Conservation (phyloP, 495 filamentous ascomycete species). For the Thozetella sp. region DNA sequence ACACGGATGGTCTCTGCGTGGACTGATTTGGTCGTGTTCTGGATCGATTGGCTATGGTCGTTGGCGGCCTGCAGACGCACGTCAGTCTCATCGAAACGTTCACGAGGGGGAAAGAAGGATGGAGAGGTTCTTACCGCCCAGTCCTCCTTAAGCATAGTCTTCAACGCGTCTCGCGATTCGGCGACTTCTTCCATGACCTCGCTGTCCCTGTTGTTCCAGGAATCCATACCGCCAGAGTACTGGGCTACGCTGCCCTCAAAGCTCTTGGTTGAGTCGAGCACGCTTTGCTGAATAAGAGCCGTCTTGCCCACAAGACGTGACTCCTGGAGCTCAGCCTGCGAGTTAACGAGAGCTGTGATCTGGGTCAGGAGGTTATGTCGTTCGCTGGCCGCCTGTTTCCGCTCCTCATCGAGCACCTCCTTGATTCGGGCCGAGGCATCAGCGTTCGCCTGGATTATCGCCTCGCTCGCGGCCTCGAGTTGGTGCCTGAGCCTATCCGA, state of each 20-base stretch:
- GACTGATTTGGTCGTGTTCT: constrained; percentile 79
- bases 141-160: constrained; percentile 81
- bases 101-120: constrained; percentile 2
- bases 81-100: constrained; percentile 10
- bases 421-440: constrained; percentile 68
- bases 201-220: constrained; percentile 72
- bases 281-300: constrained; percentile 58
- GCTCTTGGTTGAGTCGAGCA: constrained; percentile 59
- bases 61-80: constrained; percentile 64
- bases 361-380: constrained; percentile 73
- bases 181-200: constrained; percentile 69
- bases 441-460: constrained; percentile 65
- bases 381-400: constrained; percentile 70
- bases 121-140: constrained; percentile 87
- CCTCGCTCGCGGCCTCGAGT: constrained; percentile 65
- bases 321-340: constrained; percentile 73
- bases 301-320: constrained; percentile 67
- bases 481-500: constrained; percentile 70
- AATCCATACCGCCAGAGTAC: constrained; percentile 73
- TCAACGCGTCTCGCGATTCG: constrained; percentile 74
- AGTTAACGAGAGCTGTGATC: constrained; percentile 73
- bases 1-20: constrained; percentile 91
- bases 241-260: constrained; percentile 65
- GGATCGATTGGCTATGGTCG: constrained; percentile 77
- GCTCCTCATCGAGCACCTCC: constrained; percentile 75